Evolutionary conservation across 1,284 basidiomycete genomes (phyloP).

Genomic region (Heimioporus retisporus): DNA sequence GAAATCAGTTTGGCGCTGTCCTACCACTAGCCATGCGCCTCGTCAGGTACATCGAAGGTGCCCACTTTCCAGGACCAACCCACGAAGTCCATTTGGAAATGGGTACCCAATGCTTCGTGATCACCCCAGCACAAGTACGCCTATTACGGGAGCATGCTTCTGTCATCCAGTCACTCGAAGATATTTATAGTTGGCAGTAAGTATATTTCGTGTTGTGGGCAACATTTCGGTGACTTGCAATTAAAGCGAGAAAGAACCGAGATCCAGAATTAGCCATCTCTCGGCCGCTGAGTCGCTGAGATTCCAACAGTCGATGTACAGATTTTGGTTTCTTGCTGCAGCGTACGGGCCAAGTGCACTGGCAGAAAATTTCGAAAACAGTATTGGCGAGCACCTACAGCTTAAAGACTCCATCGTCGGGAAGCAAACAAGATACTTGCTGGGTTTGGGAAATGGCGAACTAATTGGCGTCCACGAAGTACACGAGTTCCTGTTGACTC

Average conservation of each 20-base stretch:
- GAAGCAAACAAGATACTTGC: conserved; percentile 19
- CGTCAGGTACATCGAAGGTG: conserved; percentile 18
- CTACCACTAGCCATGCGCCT: conserved; percentile 46
- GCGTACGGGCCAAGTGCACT: conserved; percentile 17
- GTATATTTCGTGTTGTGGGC: background rate
- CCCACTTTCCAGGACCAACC: background rate
- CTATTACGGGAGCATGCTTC: conserved; percentile 31
- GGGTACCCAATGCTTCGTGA: conserved; percentile 8
- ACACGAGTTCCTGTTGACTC: conserved; percentile 26
- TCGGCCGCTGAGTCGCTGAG: conserved; percentile 38
- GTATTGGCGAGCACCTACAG: background rate
- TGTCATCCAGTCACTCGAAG: conserved; percentile 40
- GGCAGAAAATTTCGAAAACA: background rate
- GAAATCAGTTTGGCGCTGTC: conserved; percentile 44
- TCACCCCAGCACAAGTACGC: conserved; percentile 21
- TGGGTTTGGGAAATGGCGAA: conserved; percentile 19
- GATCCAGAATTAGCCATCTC: conserved; percentile 36
- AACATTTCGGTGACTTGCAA: background rate
- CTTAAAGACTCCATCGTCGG: conserved; percentile 11
- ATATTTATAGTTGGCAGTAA: conserved; percentile 51
- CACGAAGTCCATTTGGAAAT: conserved; percentile 12
- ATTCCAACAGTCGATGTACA: conserved; percentile 46
- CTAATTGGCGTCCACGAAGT: conserved; percentile 24
- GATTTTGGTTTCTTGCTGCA: conserved; percentile 41
- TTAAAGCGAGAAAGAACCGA: conserved; percentile 44